Conservation (phyloP, 495 filamentous ascomycete genomes). For the Penicillium canariense region DNA sequence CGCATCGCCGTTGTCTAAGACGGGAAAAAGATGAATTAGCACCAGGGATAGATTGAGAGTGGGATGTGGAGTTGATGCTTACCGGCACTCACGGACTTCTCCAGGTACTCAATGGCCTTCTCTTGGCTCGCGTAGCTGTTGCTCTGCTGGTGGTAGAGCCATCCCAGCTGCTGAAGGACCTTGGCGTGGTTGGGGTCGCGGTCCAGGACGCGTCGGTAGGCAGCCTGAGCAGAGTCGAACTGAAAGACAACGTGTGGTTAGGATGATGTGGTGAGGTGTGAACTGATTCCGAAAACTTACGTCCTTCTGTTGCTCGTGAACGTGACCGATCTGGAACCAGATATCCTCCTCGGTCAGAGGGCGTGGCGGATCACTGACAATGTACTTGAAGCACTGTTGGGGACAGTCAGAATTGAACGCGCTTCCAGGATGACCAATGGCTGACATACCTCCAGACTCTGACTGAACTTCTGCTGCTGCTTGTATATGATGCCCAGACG, state of each 20-base stretch:
- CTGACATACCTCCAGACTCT: constrained; percentile 79
- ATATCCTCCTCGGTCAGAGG: constrained; percentile 98
- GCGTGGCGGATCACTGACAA: constrained; percentile 87
- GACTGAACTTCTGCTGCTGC: constrained; percentile 89
- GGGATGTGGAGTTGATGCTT: constrained; percentile 26
- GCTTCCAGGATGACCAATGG: no score
- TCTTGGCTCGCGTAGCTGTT: constrained; percentile 86
- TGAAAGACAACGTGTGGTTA: constrained; percentile 35
- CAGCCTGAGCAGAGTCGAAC: constrained; percentile 89
- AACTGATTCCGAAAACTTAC: constrained; percentile 52
- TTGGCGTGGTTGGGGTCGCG: constrained; percentile 96
- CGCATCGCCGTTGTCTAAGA: constrained; percentile 81
- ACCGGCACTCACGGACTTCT: constrained; percentile 96
- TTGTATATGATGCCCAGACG: constrained; percentile 99
- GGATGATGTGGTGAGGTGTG: background rate
- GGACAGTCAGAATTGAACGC: constrained; percentile 1
- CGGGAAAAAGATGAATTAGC: background rate
- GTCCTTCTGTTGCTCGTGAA: constrained; percentile 98
- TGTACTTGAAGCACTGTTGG: constrained; percentile 91
- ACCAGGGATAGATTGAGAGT: background rate
- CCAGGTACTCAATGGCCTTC: constrained; percentile 92
- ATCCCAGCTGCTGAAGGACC: constrained; percentile 95
- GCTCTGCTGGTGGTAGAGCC: constrained; percentile 96
- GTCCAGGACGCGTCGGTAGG: constrained; percentile 90
- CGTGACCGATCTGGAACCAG: constrained; percentile 99